These are phyloP conservation scores for Rhamnella rubrinervis DNA, from an alignment of 331 rosid genomes.

Conservation along the genomic window DNA sequence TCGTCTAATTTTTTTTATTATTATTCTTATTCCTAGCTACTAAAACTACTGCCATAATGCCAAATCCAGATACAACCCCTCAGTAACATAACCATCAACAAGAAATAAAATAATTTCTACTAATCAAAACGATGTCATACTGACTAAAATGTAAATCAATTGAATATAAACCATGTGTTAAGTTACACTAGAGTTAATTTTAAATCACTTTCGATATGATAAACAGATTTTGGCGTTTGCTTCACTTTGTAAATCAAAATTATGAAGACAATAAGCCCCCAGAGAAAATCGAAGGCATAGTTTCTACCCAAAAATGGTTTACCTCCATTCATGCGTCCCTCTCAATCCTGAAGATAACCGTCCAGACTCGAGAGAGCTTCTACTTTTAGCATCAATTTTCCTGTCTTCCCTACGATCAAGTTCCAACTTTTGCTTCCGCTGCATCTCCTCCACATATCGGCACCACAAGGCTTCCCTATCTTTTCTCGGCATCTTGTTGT, in stretches of 20 bases:
- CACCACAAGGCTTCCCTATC: constrained; percentile 88
- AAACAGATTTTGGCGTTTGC: too few species aligned
- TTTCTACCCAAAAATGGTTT: not conserved
- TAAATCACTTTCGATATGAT: too few species aligned
- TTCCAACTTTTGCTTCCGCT: constrained; percentile 62
- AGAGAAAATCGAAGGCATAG: not conserved
- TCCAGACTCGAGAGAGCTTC: constrained; percentile 47
- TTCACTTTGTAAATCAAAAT: not conserved
- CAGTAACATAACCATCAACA: too few species aligned
- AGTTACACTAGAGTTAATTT: too few species aligned
- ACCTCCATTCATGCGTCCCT: constrained; percentile 55
- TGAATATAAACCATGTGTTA: too few species aligned
- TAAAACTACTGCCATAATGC: too few species aligned
- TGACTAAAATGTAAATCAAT: too few species aligned
- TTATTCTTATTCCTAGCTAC: too few species aligned
- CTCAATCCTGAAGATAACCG: constrained; percentile 47
- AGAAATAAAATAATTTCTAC: too few species aligned
- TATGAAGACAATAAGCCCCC: not conserved
- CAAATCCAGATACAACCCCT: too few species aligned
- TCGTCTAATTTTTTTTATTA: too few species aligned
- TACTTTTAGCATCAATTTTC: constrained; percentile 47
- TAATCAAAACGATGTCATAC: too few species aligned
- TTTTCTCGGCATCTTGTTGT: constrained; percentile 69
- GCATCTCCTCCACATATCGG: constrained; percentile 60
- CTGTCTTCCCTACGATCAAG: constrained; percentile 62